Conservation (phyloP, 495 filamentous ascomycete genomes). For the Rhizodiscina lignyota region DNA sequence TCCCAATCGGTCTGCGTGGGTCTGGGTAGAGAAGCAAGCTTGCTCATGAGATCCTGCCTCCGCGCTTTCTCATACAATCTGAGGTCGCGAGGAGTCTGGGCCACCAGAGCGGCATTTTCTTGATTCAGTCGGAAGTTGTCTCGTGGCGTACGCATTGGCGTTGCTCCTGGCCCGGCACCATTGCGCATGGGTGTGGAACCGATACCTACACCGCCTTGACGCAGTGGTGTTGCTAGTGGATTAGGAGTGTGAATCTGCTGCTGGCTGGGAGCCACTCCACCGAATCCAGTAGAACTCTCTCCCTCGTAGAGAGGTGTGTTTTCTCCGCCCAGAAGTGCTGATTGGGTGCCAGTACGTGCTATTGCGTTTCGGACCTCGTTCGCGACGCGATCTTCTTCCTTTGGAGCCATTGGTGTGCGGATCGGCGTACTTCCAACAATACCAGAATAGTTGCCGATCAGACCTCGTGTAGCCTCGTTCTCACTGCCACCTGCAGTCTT, state of each 20-base stretch:
- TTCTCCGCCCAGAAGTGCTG: conserved; percentile 86
- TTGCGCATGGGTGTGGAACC: conserved; percentile 55
- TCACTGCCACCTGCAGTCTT: conserved; percentile 59
- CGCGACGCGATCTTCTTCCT: conserved; percentile 85
- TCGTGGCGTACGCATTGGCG: conserved; percentile 78
- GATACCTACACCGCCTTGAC: conserved; percentile 42
- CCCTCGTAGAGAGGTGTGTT: conserved; percentile 81
- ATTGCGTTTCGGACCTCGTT: conserved; percentile 94
- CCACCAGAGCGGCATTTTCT: conserved; percentile 44
- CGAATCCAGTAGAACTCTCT: conserved; percentile 68
- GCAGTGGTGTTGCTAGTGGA: conserved; percentile 82
- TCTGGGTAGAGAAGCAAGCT: conserved; percentile 72
- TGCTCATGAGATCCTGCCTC: conserved; percentile 49
- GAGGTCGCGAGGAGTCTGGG: conserved; percentile 63
- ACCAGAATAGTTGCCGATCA: conserved; percentile 68
- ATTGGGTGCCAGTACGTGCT: conserved; percentile 84
- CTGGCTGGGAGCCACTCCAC: conserved; percentile 64
- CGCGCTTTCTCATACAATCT: conserved; percentile 55
- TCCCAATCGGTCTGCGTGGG: conserved; percentile 87
- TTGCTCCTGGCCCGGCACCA: conserved; percentile 49
- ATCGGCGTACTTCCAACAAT: conserved; percentile 77
- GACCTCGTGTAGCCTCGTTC: conserved; percentile 67
- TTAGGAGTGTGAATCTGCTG: conserved; percentile 81
- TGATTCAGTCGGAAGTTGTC: conserved; percentile 79
- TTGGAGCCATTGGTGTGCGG: conserved; percentile 74